Conservation (phyloP, 306 rosid genomes). For the Prunus fruticosa region DNA sequence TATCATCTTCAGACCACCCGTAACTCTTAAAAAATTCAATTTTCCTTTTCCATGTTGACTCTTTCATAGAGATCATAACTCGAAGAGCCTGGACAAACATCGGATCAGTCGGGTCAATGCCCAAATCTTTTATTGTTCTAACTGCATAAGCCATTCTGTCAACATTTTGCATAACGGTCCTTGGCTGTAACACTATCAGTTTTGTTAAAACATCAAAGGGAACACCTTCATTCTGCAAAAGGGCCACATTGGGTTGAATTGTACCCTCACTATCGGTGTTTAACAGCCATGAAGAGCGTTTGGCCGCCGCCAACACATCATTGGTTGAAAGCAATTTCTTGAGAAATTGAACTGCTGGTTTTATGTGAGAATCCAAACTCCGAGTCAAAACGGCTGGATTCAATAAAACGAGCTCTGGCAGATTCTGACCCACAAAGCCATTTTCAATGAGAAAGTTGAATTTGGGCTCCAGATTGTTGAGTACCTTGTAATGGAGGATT, state of each 20-base stretch:
- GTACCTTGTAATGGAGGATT: not conserved
- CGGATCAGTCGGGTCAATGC: not conserved
- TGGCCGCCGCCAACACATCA: not conserved
- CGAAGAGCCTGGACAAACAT: not conserved
- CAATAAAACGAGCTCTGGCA: not conserved
- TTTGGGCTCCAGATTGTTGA: conserved; percentile 1
- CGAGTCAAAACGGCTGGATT: not conserved
- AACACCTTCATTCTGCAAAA: conserved; percentile 14
- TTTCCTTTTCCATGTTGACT: conserved; percentile 19
- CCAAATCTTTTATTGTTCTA: not conserved
- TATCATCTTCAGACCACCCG: conserved; percentile 24
- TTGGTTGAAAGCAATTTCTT: conserved; percentile 1
- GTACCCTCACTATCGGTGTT: not conserved
- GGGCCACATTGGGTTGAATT: conserved; percentile 7
- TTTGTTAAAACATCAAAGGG: conserved; percentile 1
- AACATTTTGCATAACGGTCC: conserved; percentile 2
- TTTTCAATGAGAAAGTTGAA: no score
- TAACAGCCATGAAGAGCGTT: conserved; percentile 12
- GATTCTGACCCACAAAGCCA: no score
- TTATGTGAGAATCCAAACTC: conserved; percentile 14
- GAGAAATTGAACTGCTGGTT: conserved; percentile 6
- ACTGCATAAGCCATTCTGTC: conserved; percentile 3
- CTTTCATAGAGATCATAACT: conserved; percentile 12
- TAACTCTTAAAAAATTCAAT: conserved; percentile 16
- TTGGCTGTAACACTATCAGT: not conserved